Percentiles rank a stretch among this genome's conserved stretches.
These are phyloP conservation scores for Agroathelia rolfsii DNA, from an alignment of 1,284 basidiomycete genomes.

Conservation along the genomic window DNA sequence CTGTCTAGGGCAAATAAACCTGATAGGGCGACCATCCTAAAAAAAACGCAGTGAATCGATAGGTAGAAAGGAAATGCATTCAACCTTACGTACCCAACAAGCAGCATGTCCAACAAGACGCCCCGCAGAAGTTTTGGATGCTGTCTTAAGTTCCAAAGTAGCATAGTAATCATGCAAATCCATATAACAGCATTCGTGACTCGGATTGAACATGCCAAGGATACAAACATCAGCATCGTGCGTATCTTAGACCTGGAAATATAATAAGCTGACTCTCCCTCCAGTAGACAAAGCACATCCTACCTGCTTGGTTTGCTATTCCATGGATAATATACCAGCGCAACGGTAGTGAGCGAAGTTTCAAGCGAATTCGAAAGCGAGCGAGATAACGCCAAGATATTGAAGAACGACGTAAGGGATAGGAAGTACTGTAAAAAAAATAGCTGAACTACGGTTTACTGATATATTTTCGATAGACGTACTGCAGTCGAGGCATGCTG, in stretches of 20 bases:
- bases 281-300: slow-evolving; percentile 2
- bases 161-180: slow-evolving; percentile 52
- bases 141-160: slow-evolving; percentile 39
- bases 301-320: slow-evolving; percentile 24
- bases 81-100: slow-evolving; percentile 41
- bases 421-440: slow-evolving; percentile 53
- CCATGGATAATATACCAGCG: slow-evolving; percentile 78
- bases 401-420: slow-evolving; percentile 82
- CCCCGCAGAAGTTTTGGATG: slow-evolving; percentile 20
- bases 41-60: slow-evolving; percentile 4
- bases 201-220: slow-evolving; percentile 70
- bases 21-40: slow-evolving; percentile 28
- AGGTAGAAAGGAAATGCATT: slow-evolving; percentile 2
- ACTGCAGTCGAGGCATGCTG: slow-evolving; percentile 58
- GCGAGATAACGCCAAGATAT: slow-evolving; percentile 76
- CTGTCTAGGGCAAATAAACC: slow-evolving; percentile 50
- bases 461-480: slow-evolving; percentile 22
- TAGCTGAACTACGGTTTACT: slow-evolving; percentile 3
- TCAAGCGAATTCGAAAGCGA: slow-evolving; percentile 93
- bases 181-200: slow-evolving; percentile 86
- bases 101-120: slow-evolving; percentile 27
- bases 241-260: slow-evolving; percentile 20
- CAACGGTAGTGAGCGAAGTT: slow-evolving; percentile 74
- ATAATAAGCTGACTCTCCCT: background rate
- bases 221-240: slow-evolving; percentile 47